Evolutionary conservation across 164 flowering plant genomes (phyloP).

Genomic region (Magnolia officinalis): DNA sequence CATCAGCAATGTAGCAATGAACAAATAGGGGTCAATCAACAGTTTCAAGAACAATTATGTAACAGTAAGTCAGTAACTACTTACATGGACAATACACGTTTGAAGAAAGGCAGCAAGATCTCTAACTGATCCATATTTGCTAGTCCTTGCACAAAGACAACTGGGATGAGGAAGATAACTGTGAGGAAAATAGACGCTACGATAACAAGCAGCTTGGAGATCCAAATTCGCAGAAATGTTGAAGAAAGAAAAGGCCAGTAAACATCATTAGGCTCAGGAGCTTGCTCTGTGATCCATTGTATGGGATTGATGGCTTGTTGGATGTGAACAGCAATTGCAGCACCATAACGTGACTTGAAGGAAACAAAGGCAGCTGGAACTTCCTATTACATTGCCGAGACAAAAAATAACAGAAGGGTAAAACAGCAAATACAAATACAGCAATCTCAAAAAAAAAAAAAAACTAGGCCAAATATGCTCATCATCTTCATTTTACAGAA

Average conservation of each 20-base stretch:
- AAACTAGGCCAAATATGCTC: not conserved
- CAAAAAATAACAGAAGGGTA: not conserved
- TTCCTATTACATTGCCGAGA: constrained; percentile 43
- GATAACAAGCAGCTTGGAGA: constrained; percentile 58
- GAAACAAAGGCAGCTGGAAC: constrained; percentile 84
- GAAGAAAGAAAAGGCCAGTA: constrained; percentile 92
- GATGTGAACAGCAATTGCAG: constrained; percentile 61
- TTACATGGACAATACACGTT: constrained; percentile 61
- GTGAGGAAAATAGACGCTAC: constrained; percentile 55
- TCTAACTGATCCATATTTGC: constrained; percentile 71
- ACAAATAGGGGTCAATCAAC: not conserved
- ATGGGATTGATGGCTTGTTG: constrained; percentile 72
- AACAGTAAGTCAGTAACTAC: constrained; percentile 18
- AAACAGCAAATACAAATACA: not conserved
- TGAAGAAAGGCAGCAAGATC: constrained; percentile 66
- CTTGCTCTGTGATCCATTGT: constrained; percentile 76
- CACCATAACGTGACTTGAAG: constrained; percentile 79
- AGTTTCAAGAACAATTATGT: not conserved
- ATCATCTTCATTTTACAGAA: not conserved
- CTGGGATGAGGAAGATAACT: constrained; percentile 75
- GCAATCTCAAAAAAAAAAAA: not conserved
- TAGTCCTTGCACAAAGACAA: constrained; percentile 82
- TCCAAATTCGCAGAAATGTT: constrained; percentile 66
- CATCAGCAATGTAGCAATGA: not conserved
- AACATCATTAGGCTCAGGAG: constrained; percentile 88